Conservation (phyloP, 306 rosid species). For the Arachis stenosperma region DNA sequence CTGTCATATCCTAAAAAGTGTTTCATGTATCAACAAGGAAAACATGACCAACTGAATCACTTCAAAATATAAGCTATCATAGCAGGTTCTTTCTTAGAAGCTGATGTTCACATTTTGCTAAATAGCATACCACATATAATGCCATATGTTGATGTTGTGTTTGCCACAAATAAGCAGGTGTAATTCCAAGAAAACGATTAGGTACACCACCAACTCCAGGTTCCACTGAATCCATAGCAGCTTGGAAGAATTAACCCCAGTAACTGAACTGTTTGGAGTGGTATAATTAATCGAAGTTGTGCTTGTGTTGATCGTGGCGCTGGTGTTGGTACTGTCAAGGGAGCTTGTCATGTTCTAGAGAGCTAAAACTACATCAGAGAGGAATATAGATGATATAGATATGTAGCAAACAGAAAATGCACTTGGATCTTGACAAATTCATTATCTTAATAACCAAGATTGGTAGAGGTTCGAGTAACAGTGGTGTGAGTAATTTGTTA, state of each 20-base stretch:
- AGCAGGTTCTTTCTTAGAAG: constrained; percentile 5
- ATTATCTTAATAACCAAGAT: not conserved
- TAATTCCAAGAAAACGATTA: constrained; percentile 83
- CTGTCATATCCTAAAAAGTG: constrained; percentile 70
- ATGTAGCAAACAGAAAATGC: no score
- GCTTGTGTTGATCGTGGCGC: constrained; percentile 60
- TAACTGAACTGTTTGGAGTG: constrained; percentile 56
- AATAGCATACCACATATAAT: constrained; percentile 61
- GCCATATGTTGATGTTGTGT: constrained; percentile 74
- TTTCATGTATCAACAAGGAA: constrained; percentile 27
- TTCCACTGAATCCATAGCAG: constrained; percentile 58
- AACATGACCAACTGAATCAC: constrained; percentile 28
- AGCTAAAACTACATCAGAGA: no score
- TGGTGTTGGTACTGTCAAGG: constrained; percentile 64
- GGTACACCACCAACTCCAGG: constrained; percentile 91
- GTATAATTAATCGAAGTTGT: constrained; percentile 67
- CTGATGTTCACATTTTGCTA: constrained; percentile 31
- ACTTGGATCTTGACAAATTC: no score
- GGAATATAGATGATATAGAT: no score
- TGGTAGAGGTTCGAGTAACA: not conserved
- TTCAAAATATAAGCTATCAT: constrained; percentile 13
- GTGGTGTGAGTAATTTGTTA: constrained; percentile 1
- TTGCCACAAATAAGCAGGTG: constrained; percentile 88
- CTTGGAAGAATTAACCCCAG: constrained; percentile 44
- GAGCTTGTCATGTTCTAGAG: constrained; percentile 43